Evolutionary conservation across 441 rosid species (phyloP), one percentile per base, ranked within the genome.

Genomic region (Capsella rubella): DNA sequence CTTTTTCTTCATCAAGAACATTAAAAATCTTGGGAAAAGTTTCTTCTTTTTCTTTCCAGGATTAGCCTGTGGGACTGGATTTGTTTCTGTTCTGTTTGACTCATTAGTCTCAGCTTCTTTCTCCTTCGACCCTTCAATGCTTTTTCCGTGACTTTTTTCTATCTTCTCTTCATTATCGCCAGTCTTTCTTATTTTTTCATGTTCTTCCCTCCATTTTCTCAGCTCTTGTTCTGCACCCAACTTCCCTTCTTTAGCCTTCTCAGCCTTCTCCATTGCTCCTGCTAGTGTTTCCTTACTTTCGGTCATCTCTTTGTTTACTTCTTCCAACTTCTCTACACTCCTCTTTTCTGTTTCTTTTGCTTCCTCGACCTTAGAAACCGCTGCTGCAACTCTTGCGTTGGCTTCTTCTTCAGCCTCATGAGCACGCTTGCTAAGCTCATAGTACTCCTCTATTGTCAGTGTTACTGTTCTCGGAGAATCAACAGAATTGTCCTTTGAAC

Each of bases 151-250:
- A 75, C 53, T 72, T 49, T 67, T 79, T 34, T 12, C 69, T 56
- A 54, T 43, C 64, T 46, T 72, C 60, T 32, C 78, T 64, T 67
- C 88, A 52, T 82, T 60, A 45, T 89, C 86, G 49, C 83, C 69
- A 47, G 73, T 82, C 88, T 85, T 87, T 70, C 90, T 84, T 58
- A 76, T 82, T 70, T 77, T 88, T 78, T 87, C 96, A 7, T 89
- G 86, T 79, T 91, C 96, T 15, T 91, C 89, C 75, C 97, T 87
- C 97, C 97, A 90, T 77, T 79, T 89, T 78, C 98, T 87, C 77
- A 90, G 72, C 79, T 94, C 95, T 43, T 91, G 95, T 74, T 94
- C 99, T 46, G 84, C 87, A 51, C 88, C 86, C 72, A 92, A 54
- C 82, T 92, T 94, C 71, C 89, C 91, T 86, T 90, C 92, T 86